phyloP scores from a whole-genome alignment of 2,329 filamentous ascomycete species.

The Colletotrichum cuscutae region DNA sequence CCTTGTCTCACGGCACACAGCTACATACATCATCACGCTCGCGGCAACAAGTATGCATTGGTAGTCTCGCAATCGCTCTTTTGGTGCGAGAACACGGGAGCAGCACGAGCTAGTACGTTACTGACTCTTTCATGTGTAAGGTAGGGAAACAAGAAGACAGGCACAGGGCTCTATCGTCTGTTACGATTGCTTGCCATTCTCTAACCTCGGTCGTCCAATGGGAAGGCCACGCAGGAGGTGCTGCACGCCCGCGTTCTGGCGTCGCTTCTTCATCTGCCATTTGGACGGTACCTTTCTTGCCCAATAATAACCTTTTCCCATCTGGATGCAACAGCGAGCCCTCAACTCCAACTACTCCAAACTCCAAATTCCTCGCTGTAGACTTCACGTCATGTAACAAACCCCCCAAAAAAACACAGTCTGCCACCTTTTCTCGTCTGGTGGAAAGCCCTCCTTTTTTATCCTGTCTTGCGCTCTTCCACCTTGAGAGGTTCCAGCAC shows the following conservation, averaged over 20 bases:
- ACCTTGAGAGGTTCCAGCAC: background rate
- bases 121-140: background rate
- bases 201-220: constrained; percentile 11
- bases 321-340: background rate
- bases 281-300: background rate
- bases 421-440: background rate
- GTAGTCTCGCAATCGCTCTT: background rate
- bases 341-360: constrained; percentile 10
- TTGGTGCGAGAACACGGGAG: background rate
- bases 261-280: constrained; percentile 11
- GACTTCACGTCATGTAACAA: background rate
- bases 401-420: background rate
- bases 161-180: background rate
- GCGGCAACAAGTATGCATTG: background rate
- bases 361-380: constrained; percentile 9
- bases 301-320: background rate
- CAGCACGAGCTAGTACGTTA: background rate
- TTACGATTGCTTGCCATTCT: background rate
- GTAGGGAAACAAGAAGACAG: constrained; percentile 1
- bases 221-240: background rate
- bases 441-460: background rate
- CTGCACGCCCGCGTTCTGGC: background rate
- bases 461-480: background rate
- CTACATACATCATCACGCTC: background rate
- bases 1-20: background rate